These are phyloP conservation scores for Fusarium marasasianum DNA, from an alignment of 2,329 filamentous ascomycete species.

Conservation along the genomic window DNA sequence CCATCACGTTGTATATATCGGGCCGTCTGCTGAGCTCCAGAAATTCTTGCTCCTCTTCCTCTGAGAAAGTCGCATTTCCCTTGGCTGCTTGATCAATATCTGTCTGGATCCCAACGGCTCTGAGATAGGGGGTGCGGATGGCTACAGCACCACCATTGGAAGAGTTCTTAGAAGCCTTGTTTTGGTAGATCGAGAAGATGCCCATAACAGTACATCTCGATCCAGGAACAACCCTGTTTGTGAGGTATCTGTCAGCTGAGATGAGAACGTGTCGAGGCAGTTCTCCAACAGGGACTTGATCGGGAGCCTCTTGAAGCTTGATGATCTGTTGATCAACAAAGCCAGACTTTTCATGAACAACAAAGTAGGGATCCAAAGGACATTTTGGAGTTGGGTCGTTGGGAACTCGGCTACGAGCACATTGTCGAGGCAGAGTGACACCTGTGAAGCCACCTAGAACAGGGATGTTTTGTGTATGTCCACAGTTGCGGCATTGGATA, in stretches of 20 bases:
- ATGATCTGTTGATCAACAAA: constrained; percentile 99
- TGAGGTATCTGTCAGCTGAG: constrained; percentile 94
- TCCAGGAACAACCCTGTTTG: constrained; percentile 94
- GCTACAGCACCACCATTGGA: constrained; percentile 83
- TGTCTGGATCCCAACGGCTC: constrained; percentile 90
- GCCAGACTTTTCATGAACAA: constrained; percentile 90
- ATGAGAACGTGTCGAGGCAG: constrained; percentile 93
- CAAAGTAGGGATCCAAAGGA: constrained; percentile 93
- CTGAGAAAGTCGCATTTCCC: constrained; percentile 83
- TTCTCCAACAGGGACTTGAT: constrained; percentile 97
- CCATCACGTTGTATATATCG: constrained; percentile 91
- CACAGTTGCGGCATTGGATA: constrained; percentile 89
- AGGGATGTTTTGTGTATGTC: constrained; percentile 73
- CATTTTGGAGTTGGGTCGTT: constrained; percentile 79
- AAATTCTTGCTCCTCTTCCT: constrained; percentile 98
- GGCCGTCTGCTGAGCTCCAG: constrained; percentile 87
- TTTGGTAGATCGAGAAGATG: constrained; percentile 97
- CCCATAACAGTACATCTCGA: constrained; percentile 96
- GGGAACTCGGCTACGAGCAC: constrained; percentile 69
- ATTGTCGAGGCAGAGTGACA: constrained; percentile 83
- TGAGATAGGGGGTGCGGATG: constrained; percentile 92
- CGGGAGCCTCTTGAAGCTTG: constrained; percentile 96
- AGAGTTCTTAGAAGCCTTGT: constrained; percentile 83
- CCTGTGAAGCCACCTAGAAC: constrained; percentile 89
- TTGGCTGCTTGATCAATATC: constrained; percentile 91